Percentiles rank a stretch among this genome's conserved stretches.
Conservation (phyloP, 2,329 filamentous ascomycete genomes). For the Penicillium crustosum region DNA sequence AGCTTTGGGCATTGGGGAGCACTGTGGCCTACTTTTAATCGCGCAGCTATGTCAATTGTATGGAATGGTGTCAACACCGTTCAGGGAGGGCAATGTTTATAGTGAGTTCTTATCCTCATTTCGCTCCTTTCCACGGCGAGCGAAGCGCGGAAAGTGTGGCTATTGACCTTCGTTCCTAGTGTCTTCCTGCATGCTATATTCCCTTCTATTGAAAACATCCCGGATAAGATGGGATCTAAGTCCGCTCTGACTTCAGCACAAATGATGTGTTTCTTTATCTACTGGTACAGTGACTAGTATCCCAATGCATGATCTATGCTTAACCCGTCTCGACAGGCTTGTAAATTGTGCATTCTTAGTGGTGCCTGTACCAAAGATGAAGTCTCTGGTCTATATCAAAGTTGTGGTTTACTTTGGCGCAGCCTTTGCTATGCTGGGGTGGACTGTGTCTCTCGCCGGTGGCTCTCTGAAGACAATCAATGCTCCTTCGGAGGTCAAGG, state of each 20-base stretch:
- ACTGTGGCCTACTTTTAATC: conserved; percentile 42
- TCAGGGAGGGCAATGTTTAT: conserved; percentile 41
- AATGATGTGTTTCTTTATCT: conserved; percentile 47
- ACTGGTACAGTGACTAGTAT: conserved; percentile 30
- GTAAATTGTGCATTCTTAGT: conserved; percentile 42
- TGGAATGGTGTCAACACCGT: conserved; percentile 48
- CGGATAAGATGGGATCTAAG: conserved; percentile 42
- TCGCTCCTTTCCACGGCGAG: background rate
- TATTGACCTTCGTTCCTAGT: conserved; percentile 8
- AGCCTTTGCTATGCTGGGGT: conserved; percentile 43
- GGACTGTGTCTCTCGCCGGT: conserved; percentile 38
- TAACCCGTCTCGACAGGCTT: conserved; percentile 19
- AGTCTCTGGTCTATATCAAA: conserved; percentile 36
- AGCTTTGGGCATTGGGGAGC: conserved; percentile 49
- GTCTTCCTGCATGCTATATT: conserved; percentile 47
- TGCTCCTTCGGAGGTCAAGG: conserved; percentile 32
- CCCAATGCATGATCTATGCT: too few relatives aligned
- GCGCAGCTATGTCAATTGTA: conserved; percentile 49
- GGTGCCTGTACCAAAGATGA: conserved; percentile 43
- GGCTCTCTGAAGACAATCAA: conserved; percentile 25
- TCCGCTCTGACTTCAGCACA: conserved; percentile 44
- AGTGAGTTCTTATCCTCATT: conserved; percentile 15
- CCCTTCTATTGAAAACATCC: conserved; percentile 42
- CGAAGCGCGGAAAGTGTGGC: background rate
- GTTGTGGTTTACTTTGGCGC: conserved; percentile 41